These are phyloP conservation scores for Zanthoxylum bungeanum DNA, from an alignment of 345 rosid species.

Conservation along the genomic window DNA sequence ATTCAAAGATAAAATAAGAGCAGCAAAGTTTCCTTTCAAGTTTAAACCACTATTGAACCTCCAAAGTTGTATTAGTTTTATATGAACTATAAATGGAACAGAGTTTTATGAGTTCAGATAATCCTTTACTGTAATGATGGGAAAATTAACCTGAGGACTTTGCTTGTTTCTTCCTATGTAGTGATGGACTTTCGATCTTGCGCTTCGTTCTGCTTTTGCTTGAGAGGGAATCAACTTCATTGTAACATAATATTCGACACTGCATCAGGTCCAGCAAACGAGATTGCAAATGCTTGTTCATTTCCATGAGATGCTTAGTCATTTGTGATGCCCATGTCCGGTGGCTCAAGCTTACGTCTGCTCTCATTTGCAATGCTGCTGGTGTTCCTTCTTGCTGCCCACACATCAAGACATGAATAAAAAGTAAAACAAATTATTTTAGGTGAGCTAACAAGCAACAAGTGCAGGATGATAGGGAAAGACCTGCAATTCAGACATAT, in stretches of 20 bases:
- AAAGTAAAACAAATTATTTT: not conserved
- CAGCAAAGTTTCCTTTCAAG: not conserved
- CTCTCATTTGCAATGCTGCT: slow-evolving; percentile 36
- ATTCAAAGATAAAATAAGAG: not conserved
- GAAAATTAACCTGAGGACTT: slow-evolving; percentile 6
- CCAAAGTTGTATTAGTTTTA: not conserved
- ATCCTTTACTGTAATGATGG: too few relatives aligned
- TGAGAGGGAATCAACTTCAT: slow-evolving; percentile 2
- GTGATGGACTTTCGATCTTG: slow-evolving; percentile 8
- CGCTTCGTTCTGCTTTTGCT: slow-evolving; percentile 25
- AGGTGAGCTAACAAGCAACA: not conserved
- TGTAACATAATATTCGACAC: slow-evolving; percentile 20
- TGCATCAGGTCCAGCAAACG: slow-evolving; percentile 44
- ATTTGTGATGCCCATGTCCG: slow-evolving; percentile 36
- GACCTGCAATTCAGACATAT: slow-evolving; percentile 42
- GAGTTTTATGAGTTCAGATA: not conserved
- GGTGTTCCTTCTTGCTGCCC: slow-evolving; percentile 34
- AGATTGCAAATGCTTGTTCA: slow-evolving; percentile 41
- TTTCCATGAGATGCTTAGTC: slow-evolving; percentile 50
- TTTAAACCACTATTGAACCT: not conserved
- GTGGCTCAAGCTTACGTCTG: slow-evolving; percentile 28
- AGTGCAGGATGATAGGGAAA: not conserved
- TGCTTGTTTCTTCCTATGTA: not conserved
- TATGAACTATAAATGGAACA: not conserved
- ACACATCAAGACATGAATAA: slow-evolving; percentile 15